These are phyloP conservation scores for Gossypium davidsonii DNA, from an alignment of 441 rosid species.

Conservation along the genomic window DNA sequence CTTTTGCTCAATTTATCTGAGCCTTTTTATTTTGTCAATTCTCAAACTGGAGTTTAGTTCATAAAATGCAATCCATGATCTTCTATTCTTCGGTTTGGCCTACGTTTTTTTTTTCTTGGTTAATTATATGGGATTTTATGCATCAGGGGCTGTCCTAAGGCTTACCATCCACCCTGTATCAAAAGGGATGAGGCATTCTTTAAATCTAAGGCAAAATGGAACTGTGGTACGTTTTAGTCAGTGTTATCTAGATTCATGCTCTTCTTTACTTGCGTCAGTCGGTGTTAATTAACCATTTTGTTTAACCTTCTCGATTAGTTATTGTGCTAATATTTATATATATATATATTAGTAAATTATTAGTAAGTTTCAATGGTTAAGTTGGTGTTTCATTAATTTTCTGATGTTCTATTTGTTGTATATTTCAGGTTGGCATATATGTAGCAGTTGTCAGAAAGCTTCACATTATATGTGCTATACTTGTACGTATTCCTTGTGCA, in stretches of 20 bases:
- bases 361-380: not conserved
- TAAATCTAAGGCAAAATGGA: slow-evolving; percentile 86
- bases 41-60: too few species aligned
- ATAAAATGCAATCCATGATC: too few species aligned
- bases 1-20: too few species aligned
- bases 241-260: not conserved
- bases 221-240: slow-evolving; percentile 62
- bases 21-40: too few species aligned
- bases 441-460: slow-evolving; percentile 79
- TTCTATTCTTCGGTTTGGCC: not conserved
- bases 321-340: not conserved
- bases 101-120: slow-evolving; percentile 7
- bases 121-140: slow-evolving; percentile 18
- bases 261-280: not conserved
- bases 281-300: too few species aligned
- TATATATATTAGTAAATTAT: not conserved
- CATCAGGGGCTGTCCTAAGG: slow-evolving; percentile 97
- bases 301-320: not conserved
- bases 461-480: slow-evolving; percentile 93
- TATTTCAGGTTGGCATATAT: slow-evolving; percentile 95
- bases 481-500: slow-evolving; percentile 92
- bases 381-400: slow-evolving; percentile 11
- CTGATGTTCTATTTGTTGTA: slow-evolving; percentile 8
- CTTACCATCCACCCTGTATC: slow-evolving; percentile 94
- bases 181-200: slow-evolving; percentile 89